A percentile compares a stretch with the other conserved stretches of the same genome.
Evolutionary conservation across 2,329 filamentous ascomycete genomes (phyloP).

Genomic region (Arachnopeziza araneosa): DNA sequence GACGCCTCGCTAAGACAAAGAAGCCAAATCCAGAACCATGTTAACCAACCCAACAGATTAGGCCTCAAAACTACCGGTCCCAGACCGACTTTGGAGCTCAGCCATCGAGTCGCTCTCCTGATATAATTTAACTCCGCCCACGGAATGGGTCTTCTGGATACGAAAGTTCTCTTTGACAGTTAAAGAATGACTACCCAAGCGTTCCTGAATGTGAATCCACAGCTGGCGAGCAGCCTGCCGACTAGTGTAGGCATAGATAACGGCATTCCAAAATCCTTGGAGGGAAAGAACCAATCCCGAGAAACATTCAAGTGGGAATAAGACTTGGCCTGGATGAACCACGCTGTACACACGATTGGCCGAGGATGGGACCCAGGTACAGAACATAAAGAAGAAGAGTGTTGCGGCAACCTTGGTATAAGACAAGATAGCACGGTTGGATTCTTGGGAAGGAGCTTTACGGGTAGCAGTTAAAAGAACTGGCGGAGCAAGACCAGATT

Average conservation of each 20-base stretch:
- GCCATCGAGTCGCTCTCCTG: conserved; percentile 2
- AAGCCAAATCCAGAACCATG: neutral
- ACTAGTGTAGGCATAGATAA: conserved; percentile 70
- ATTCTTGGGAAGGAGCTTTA: conserved; percentile 12
- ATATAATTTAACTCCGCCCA: neutral
- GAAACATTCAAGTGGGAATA: conserved; percentile 59
- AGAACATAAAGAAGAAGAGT: conserved; percentile 65
- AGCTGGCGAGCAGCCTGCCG: conserved; percentile 51
- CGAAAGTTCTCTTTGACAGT: neutral
- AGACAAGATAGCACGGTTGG: conserved; percentile 60
- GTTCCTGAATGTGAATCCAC: conserved; percentile 9
- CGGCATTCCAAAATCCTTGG: conserved; percentile 79
- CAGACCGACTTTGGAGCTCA: neutral
- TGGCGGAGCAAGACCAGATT: neutral
- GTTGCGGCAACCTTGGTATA: conserved; percentile 67
- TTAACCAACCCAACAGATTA: neutral
- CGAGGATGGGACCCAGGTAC: conserved; percentile 73
- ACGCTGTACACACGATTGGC: conserved; percentile 72
- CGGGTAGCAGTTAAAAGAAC: neutral
- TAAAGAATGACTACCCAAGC: neutral
- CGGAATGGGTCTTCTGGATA: neutral
- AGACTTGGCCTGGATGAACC: conserved; percentile 46
- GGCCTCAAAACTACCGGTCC: neutral
- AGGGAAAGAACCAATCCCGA: conserved; percentile 71
- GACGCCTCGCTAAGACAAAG: neutral